A percentile compares a stretch with the other conserved stretches of the same genome.
phyloP scores from a whole-genome alignment of 2,329 filamentous ascomycete genomes.

The Aspergillus novoparasiticus region DNA sequence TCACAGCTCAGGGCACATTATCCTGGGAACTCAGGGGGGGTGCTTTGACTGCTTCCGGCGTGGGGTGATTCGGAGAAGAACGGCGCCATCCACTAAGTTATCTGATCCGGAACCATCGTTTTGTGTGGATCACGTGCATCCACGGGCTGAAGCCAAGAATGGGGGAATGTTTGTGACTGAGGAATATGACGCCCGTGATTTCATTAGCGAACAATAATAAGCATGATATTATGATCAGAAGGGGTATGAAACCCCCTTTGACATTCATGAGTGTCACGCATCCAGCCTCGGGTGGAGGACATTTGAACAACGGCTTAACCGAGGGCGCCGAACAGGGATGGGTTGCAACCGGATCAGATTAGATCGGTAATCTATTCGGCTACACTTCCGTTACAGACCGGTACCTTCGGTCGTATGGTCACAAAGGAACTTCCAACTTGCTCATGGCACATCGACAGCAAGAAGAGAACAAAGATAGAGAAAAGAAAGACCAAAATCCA shows the following conservation, averaged over 20 bases:
- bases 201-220: not conserved
- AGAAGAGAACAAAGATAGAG: not conserved
- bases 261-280: not conserved
- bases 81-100: conserved; percentile 16
- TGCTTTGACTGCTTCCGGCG: not conserved
- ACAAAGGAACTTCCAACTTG: not conserved
- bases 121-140: conserved; percentile 11
- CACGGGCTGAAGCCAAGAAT: not conserved
- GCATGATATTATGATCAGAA: not conserved
- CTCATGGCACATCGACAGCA: not conserved
- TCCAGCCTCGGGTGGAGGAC: conserved; percentile 3
- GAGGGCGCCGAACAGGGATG: not conserved
- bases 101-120: conserved; percentile 23
- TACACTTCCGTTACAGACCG: conserved; percentile 13
- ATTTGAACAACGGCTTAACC: not conserved
- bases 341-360: conserved; percentile 27
- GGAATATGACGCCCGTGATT: not conserved
- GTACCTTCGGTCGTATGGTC: not conserved
- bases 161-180: not conserved
- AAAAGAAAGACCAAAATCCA: not conserved
- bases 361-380: conserved; percentile 24
- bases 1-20: not conserved
- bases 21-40: not conserved
- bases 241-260: not conserved
- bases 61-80: conserved; percentile 17